Base-by-base conservation (phyloP, 257 asterid species). In the Solanum piurae region DNA sequence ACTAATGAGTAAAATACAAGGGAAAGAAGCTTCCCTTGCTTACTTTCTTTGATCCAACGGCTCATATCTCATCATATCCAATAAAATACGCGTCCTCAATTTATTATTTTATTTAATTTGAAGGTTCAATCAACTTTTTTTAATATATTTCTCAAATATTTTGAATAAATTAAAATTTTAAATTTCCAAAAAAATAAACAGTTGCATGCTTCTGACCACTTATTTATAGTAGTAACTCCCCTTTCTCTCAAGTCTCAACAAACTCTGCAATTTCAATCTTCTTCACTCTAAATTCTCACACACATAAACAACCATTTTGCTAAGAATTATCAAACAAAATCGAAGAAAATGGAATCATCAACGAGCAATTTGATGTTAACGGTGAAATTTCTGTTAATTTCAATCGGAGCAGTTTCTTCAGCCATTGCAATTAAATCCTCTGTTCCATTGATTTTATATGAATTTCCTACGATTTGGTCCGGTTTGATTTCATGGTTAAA, bases 311-410 rank as follows among this genome's bases (percentile, higher is more conserved):
- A 80, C 37, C 91, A 72, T 52, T 42, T 1, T 42, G 13, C 13
- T 42, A n/a, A 12, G 5, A 77, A 40, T 13, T 40, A 6, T n/a
- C 66, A 16, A 44, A 27, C 2, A 0, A 31, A 66, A 31, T 71
- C 25, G 12, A 4, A 31, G 77, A 71, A 68, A 46, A 86, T 86
- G 84, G 84, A 80, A 33, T 21, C 68, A 31, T 89, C 88, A 64
- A 89, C 89, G 38, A 66, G 84, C 72, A 79, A 87, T 42, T 91
- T 90, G 91, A 80, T 91, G n/a, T 75, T 89, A 25, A 87, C 93
- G 21, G 31, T 91, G 86, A 95, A 95, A 90, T 46, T 93, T 87
- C 5, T 94, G 7, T 23, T 95, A n/a, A 88, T 96, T 76, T 91
- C 95, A 12, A 90, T 89, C 6, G 96, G 95, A 68, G 89, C 92